These are phyloP conservation scores for Thuja plicata DNA, from an alignment of 83 land plant genomes.

Conservation along the genomic window DNA sequence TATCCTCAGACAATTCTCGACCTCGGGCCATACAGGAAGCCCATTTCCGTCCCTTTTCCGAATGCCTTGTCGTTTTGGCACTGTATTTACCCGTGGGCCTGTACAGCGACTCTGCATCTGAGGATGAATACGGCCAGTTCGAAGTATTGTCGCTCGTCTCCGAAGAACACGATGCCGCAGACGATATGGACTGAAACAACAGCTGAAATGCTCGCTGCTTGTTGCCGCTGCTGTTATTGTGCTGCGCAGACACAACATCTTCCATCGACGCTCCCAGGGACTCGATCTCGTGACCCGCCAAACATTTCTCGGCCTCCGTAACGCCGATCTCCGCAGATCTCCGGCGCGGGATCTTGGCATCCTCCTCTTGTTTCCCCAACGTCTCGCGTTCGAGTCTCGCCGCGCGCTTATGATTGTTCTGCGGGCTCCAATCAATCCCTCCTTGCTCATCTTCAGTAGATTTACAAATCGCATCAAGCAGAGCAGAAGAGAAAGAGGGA, in stretches of 20 bases:
- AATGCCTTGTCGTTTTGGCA: neutral
- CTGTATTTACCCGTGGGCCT: neutral
- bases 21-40: slow-evolving; percentile 8
- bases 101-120: slow-evolving; percentile 14
- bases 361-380: neutral
- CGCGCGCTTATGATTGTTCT: neutral
- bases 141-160: neutral
- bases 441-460: slow-evolving; percentile 47
- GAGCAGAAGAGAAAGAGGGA: slow-evolving; percentile 70
- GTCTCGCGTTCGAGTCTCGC: neutral
- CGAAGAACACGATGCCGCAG: neutral
- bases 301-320: neutral
- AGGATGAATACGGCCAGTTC: slow-evolving; percentile 7
- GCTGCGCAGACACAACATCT: neutral
- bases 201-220: neutral
- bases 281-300: neutral
- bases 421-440: neutral
- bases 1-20: neutral
- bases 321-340: neutral
- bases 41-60: neutral
- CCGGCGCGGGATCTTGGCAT: neutral
- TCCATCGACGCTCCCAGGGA: neutral
- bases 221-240: neutral
- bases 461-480: slow-evolving; percentile 60
- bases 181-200: neutral